Evolutionary conservation across 2,329 filamentous ascomycete species (phyloP).

Genomic region (Myriosclerotinia duriaeana): DNA sequence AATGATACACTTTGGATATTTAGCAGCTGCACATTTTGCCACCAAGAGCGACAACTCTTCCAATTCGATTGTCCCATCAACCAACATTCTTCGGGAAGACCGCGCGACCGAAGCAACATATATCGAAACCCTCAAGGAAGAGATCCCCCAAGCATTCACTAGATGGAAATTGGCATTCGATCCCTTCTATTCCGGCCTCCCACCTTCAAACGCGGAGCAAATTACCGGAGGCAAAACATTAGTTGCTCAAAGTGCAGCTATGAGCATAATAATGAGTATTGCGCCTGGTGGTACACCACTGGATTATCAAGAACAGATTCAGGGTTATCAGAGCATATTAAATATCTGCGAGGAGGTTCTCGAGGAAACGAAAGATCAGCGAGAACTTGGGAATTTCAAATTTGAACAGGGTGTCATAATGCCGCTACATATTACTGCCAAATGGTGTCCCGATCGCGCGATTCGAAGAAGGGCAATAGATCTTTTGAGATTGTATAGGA

Average conservation of each 20-base stretch:
- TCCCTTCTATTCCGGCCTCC: background rate
- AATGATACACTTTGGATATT: slow-evolving; percentile 25
- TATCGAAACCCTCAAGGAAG: background rate
- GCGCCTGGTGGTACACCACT: background rate
- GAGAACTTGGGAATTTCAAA: slow-evolving; percentile 13
- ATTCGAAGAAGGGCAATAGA: slow-evolving; percentile 2
- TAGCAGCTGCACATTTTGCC: slow-evolving; percentile 1
- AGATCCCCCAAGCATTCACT: background rate
- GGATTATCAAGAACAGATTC: background rate
- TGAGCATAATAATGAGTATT: slow-evolving; percentile 1
- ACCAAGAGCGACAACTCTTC: background rate
- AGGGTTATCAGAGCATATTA: slow-evolving; percentile 4
- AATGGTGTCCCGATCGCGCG: slow-evolving; percentile 8
- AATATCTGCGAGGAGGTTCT: background rate
- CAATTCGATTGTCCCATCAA: background rate
- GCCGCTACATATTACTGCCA: slow-evolving; percentile 12
- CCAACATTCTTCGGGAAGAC: background rate
- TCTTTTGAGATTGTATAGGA: slow-evolving; percentile 6
- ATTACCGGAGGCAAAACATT: background rate
- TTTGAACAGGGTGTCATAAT: slow-evolving; percentile 16
- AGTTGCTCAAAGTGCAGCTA: slow-evolving; percentile 4
- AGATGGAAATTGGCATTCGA: slow-evolving; percentile 11
- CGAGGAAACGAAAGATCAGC: slow-evolving; percentile 1
- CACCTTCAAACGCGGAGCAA: background rate
- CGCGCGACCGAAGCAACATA: background rate